Percentiles rank a stretch among this genome's conserved stretches.
phyloP scores from a whole-genome alignment of 2,329 filamentous ascomycete species.

The Penicillium sp. region DNA sequence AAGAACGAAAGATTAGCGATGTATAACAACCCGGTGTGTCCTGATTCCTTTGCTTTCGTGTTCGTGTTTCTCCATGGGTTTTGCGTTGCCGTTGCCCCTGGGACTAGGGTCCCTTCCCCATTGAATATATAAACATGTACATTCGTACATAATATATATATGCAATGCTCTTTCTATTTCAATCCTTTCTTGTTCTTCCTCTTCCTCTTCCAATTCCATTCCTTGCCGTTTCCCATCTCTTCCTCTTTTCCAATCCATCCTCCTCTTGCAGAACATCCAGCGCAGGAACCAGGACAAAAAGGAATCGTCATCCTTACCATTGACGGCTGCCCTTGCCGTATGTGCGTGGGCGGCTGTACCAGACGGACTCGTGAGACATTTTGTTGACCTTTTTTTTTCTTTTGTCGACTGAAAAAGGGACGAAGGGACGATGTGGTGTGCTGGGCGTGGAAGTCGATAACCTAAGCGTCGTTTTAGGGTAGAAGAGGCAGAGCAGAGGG shows the following conservation, averaged over 20 bases:
- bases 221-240: background rate
- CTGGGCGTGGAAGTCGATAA: background rate
- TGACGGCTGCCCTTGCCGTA: conserved; percentile 86
- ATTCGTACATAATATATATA: background rate
- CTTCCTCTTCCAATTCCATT: background rate
- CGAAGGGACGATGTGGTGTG: background rate
- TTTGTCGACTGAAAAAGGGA: background rate
- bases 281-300: conserved; percentile 4
- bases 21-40: background rate
- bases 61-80: background rate
- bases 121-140: background rate
- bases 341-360: conserved; percentile 95
- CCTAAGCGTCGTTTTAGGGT: too few relatives aligned
- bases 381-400: conserved; percentile 30
- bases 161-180: background rate
- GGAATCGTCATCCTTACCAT: conserved; percentile 64
- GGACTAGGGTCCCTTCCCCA: conserved; percentile 4
- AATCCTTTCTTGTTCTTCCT: background rate
- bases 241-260: background rate
- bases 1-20: conserved; percentile 8
- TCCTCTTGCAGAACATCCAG: background rate
- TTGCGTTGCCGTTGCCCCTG: conserved; percentile 16
- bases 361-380: conserved; percentile 94
- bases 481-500: background rate
- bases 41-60: background rate